Evolutionary conservation across 1,284 basidiomycete species (phyloP).

Genomic region (Porodaedalea pini): DNA sequence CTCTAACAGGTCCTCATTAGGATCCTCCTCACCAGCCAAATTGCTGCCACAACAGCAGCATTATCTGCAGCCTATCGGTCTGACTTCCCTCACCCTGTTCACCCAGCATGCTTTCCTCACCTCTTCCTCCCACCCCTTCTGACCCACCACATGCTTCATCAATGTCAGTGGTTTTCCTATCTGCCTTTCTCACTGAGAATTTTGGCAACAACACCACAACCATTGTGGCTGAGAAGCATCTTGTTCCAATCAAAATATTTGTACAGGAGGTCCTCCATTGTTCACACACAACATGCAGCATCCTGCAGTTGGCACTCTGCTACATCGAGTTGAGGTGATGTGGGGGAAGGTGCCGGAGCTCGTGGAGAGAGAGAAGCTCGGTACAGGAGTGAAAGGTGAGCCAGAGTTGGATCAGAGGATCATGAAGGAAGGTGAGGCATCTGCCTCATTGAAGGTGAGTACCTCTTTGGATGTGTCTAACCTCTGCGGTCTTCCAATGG

Average conservation of each 20-base stretch:
- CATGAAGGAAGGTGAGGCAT: slow-evolving; percentile 38
- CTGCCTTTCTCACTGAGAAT: slow-evolving; percentile 22
- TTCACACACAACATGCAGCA: too few relatives aligned
- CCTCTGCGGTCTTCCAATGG: slow-evolving; percentile 7
- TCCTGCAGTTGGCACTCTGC: too few relatives aligned
- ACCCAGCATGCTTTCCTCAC: too few relatives aligned
- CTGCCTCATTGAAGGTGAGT: slow-evolving; percentile 21
- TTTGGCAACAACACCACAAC: slow-evolving; percentile 20
- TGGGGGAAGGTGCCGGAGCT: too few relatives aligned
- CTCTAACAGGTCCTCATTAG: not conserved
- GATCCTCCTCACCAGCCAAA: slow-evolving; percentile 36
- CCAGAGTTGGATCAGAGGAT: slow-evolving; percentile 45
- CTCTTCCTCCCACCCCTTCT: too few relatives aligned
- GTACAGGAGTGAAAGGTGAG: slow-evolving; percentile 37
- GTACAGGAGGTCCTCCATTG: slow-evolving; percentile 74
- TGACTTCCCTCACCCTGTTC: too few relatives aligned
- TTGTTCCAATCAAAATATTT: slow-evolving; percentile 57
- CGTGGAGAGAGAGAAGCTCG: slow-evolving; percentile 46
- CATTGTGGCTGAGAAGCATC: slow-evolving; percentile 29
- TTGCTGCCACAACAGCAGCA: too few relatives aligned
- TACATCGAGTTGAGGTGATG: too few relatives aligned
- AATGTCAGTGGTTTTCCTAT: too few relatives aligned
- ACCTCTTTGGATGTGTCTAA: slow-evolving; percentile 12
- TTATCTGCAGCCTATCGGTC: too few relatives aligned
- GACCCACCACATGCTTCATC: slow-evolving; percentile 25